Conservation (phyloP, 2,329 filamentous ascomycete species). For the Verticillium longisporum region DNA sequence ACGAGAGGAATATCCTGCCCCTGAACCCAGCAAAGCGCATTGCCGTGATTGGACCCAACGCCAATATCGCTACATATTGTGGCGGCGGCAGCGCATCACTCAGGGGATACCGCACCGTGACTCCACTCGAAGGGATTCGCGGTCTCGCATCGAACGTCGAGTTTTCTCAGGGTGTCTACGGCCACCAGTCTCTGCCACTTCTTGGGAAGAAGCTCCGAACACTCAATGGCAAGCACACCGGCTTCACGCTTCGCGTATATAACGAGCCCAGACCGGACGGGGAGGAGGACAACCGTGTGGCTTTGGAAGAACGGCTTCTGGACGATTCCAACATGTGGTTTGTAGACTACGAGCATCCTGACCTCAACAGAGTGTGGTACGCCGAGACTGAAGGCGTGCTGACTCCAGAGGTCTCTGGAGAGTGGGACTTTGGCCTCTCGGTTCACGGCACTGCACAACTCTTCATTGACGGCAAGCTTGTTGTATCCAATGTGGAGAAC, state of each 20-base stretch:
- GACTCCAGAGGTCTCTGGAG: slow-evolving; percentile 10
- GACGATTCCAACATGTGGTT: slow-evolving; percentile 14
- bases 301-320: slow-evolving; percentile 11
- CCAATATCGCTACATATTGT: slow-evolving; percentile 25
- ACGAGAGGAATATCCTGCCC: slow-evolving; percentile 1
- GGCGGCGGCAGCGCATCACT: slow-evolving; percentile 25
- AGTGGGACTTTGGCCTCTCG: slow-evolving; percentile 24
- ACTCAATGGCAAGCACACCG: slow-evolving; percentile 9
- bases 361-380: slow-evolving; percentile 12
- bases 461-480: slow-evolving; percentile 20
- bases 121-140: slow-evolving; percentile 21
- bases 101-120: slow-evolving; percentile 21
- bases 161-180: slow-evolving; percentile 11
- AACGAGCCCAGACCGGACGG: slow-evolving; percentile 8
- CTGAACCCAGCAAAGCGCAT: not conserved
- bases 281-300: slow-evolving; percentile 4
- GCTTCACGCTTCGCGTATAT: slow-evolving; percentile 13
- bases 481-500: slow-evolving; percentile 21
- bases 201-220: slow-evolving; percentile 14
- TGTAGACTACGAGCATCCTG: slow-evolving; percentile 16
- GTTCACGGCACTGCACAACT: slow-evolving; percentile 25
- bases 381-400: slow-evolving; percentile 13
- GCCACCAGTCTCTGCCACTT: slow-evolving; percentile 23
- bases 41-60: slow-evolving; percentile 43
- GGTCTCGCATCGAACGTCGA: slow-evolving; percentile 6